These are phyloP conservation scores for Diaporthe longicolla DNA, from an alignment of 2,329 filamentous ascomycete genomes.

Conservation along the genomic window DNA sequence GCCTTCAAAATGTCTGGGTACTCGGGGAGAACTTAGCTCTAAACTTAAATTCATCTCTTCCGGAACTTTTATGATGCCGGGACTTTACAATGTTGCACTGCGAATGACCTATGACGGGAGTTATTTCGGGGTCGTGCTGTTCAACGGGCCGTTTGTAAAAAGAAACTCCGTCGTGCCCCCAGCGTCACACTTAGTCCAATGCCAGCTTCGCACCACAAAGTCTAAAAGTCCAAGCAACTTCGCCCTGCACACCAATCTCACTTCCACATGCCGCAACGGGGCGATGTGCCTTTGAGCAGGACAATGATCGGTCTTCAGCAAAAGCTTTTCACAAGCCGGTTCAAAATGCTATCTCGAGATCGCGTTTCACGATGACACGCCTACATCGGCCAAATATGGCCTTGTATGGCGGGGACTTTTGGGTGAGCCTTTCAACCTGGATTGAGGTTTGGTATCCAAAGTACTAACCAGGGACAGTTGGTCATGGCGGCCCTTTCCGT, in stretches of 20 bases:
- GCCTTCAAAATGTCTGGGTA: not conserved
- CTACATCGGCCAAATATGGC: not conserved
- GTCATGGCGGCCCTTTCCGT: constrained; percentile 42
- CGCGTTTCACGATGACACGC: not conserved
- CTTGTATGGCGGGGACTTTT: not conserved
- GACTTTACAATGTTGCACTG: not conserved
- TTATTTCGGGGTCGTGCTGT: not conserved
- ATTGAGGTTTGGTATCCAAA: too few relatives aligned
- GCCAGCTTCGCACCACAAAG: not conserved
- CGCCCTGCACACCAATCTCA: not conserved
- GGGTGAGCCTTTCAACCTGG: not conserved
- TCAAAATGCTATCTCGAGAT: not conserved
- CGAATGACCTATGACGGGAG: not conserved
- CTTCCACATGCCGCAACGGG: not conserved
- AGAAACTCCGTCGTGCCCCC: not conserved
- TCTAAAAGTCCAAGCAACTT: not conserved
- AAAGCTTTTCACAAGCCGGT: not conserved
- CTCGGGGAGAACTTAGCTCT: not conserved
- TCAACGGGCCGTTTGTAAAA: not conserved
- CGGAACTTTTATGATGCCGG: not conserved
- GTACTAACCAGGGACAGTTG: not conserved
- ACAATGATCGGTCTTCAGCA: not conserved
- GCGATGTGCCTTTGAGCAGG: not conserved
- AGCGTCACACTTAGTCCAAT: not conserved
- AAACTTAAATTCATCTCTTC: not conserved